phyloP scores from a whole-genome alignment of 139 green algal species.

The Chlorella sorokiniana region DNA sequence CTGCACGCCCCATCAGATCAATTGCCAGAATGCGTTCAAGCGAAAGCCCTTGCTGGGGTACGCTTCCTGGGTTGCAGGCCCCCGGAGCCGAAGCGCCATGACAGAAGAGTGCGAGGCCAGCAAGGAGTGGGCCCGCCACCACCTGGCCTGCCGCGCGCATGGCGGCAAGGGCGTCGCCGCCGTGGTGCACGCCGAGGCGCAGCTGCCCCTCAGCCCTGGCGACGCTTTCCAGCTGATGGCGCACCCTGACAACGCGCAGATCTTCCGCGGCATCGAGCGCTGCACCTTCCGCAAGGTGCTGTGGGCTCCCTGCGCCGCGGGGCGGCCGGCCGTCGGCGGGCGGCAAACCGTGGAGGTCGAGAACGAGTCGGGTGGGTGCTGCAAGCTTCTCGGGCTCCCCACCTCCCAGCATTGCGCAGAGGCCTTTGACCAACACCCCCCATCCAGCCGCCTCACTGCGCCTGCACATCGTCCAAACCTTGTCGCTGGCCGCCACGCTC shows the following conservation, averaged over 20 bases:
- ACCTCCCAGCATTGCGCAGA: too few species aligned
- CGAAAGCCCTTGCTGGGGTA: too few species aligned
- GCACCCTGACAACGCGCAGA: slow-evolving; percentile 23
- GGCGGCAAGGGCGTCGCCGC: not conserved
- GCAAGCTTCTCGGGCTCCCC: not conserved
- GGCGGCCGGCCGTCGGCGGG: not conserved
- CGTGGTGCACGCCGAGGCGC: not conserved
- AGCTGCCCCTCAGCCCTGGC: not conserved
- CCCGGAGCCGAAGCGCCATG: not conserved
- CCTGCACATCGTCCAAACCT: too few species aligned
- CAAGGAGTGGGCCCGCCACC: not conserved
- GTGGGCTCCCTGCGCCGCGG: not conserved
- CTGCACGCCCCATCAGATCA: too few species aligned
- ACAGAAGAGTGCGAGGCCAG: not conserved
- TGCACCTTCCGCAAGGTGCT: slow-evolving; percentile 35
- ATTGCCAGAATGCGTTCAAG: too few species aligned
- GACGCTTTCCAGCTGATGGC: slow-evolving; percentile 13
- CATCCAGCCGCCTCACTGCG: too few species aligned
- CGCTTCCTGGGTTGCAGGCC: too few species aligned
- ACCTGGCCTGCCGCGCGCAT: not conserved
- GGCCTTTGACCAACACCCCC: too few species aligned
- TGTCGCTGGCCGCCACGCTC: too few species aligned
- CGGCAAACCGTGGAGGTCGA: slow-evolving; percentile 20
- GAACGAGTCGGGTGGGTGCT: slow-evolving; percentile 25
- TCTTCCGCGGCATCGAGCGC: slow-evolving; percentile 42